Base-by-base conservation (phyloP, 169 alveolate genomes). In the Eimeria acervulina region DNA sequence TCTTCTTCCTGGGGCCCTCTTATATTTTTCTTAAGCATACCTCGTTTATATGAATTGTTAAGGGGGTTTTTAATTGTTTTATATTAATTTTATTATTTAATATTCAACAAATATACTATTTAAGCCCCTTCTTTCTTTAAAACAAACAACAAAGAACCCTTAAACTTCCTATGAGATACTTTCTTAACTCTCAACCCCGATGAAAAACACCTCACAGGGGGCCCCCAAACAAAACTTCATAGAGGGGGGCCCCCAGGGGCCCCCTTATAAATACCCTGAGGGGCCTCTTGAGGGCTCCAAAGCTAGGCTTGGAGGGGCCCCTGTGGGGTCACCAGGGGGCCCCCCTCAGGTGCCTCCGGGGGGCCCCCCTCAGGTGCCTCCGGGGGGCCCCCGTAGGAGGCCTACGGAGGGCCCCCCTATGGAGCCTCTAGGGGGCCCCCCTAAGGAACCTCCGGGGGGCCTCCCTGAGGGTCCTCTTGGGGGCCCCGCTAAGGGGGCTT, bases 181-280 rank as follows among this genome's bases (percentile, higher is more conserved):
- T n/a, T 31, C n/a, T 21, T 28, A 28, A 51, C 51, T 3, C 84
- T 8, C 31, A 21, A 72, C 2, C 84, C 55, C 7, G 6, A 36
- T 72, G 84, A n/a, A 4, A 12, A 17, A 13, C 84, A 5, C 84
- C 84, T 52, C 84, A 70, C 44, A 38, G 52, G 55, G 84, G 84
- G 84, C 84, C 51, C 47, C 84, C 84, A 2, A 28, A 21, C 68
- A 21, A 4, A 12, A 0, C n/a, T 21, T 21, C 5, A 12, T 59
- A 21, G 1, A 21, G 44, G 81, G 47, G 42, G 81, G n/a, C 81
- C 81, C 44, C 42, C 5, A n/a, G 81, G 38, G 23, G 40, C 81
- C 38, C 81, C 21, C 59, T 12, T 17, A 51, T 0, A 17, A 51
- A 17, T 12, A 17, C 59, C 21, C 81, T 28, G 81, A 36, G 44